Conservation (phyloP, 352 stramenopile genomes). For the Pythium guiyangense region DNA sequence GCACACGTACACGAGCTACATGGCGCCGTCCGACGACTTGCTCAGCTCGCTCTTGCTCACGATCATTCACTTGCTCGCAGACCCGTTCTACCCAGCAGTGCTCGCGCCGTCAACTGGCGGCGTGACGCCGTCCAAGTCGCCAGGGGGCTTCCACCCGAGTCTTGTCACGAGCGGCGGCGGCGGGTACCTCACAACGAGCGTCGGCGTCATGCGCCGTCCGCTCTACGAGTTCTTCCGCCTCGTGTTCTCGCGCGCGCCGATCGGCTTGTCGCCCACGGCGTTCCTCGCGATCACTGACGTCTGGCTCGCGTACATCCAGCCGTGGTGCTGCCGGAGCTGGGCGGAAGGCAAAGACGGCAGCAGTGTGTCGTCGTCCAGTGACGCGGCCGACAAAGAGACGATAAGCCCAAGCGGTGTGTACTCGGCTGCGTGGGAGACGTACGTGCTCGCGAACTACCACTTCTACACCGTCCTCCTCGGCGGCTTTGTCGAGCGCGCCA, state of each 20-base stretch:
- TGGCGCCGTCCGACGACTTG: constrained; percentile 79
- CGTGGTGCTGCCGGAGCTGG: constrained; percentile 77
- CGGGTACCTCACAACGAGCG: constrained; percentile 66
- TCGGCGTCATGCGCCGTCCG: constrained; percentile 65
- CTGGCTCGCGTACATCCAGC: constrained; percentile 84
- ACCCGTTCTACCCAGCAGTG: constrained; percentile 69
- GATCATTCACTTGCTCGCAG: constrained; percentile 77
- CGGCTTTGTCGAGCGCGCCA: constrained; percentile 73
- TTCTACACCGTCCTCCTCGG: constrained; percentile 84
- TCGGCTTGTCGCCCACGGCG: constrained; percentile 69
- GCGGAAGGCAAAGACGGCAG: constrained; percentile 19
- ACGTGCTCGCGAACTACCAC: constrained; percentile 85
- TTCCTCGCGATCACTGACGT: constrained; percentile 83
- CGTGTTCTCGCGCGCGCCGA: constrained; percentile 77
- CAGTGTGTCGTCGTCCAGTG: background rate
- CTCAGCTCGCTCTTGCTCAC: constrained; percentile 76
- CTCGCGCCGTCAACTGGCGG: constrained; percentile 25
- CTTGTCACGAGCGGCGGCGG: constrained; percentile 35
- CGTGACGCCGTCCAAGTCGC: constrained; percentile 5
- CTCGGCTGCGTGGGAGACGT: constrained; percentile 64
- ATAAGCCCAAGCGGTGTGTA: constrained; percentile 23
- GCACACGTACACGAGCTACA: constrained; percentile 81
- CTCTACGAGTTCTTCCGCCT: constrained; percentile 83
- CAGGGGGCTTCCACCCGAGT: constrained; percentile 14
- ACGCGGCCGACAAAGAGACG: constrained; percentile 3